phyloP scores from a whole-genome alignment of 257 asterid species.

The Mentha longifolia region DNA sequence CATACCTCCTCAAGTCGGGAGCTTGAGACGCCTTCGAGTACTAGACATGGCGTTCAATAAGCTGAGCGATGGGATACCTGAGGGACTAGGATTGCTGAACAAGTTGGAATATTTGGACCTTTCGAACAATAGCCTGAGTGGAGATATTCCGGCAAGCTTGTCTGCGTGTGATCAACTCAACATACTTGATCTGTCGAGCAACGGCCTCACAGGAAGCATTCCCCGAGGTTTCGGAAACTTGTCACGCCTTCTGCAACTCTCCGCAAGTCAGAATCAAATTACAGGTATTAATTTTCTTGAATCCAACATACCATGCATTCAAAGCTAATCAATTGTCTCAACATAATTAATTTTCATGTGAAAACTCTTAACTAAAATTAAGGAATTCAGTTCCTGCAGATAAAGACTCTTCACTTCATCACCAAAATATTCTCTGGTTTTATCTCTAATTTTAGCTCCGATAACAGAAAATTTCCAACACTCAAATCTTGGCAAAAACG shows the following conservation, averaged over 20 bases:
- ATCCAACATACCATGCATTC: background rate
- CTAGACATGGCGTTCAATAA: background rate
- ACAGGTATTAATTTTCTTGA: constrained; percentile 4
- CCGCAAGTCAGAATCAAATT: background rate
- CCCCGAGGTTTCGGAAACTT: background rate
- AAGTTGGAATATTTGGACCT: background rate
- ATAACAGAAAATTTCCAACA: no score
- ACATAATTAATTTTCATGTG: no score
- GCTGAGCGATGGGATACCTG: background rate
- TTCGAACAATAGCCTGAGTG: background rate
- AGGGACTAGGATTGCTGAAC: background rate
- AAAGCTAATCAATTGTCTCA: background rate
- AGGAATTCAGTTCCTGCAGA: no score
- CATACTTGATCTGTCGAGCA: background rate
- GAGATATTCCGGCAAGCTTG: background rate
- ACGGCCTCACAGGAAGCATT: constrained; percentile 21
- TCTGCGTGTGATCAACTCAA: background rate
- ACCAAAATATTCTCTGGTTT: no score
- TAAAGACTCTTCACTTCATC: no score
- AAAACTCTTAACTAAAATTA: no score
- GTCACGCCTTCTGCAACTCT: background rate
- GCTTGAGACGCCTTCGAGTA: constrained; percentile 5
- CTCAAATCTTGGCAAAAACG: no score
- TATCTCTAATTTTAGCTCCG: no score
- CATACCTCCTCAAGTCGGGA: background rate